Conservation (phyloP, 495 filamentous ascomycete genomes). For the Aspergillus affinis region DNA sequence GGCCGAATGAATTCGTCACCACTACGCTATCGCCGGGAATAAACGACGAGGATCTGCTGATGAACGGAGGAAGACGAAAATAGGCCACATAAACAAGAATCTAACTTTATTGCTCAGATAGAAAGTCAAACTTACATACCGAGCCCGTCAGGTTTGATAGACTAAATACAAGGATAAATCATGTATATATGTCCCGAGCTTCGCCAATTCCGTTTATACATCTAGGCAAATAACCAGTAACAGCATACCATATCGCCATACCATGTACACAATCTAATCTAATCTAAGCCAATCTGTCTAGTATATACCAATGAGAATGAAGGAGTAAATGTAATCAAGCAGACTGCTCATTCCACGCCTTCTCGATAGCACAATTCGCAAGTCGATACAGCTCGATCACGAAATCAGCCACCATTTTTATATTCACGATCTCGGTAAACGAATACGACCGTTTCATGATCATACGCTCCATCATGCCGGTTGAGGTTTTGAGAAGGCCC, state of each 20-base stretch:
- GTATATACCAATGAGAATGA: background rate
- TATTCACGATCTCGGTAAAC: constrained; percentile 43
- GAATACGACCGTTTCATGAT: constrained; percentile 39
- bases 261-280: background rate
- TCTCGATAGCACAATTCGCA: constrained; percentile 43
- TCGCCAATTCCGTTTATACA: background rate
- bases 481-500: constrained; percentile 38
- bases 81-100: too few species aligned
- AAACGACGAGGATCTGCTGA: too few species aligned
- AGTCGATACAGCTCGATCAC: constrained; percentile 46
- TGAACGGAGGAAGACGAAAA: too few species aligned
- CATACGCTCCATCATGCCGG: constrained; percentile 42
- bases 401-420: constrained; percentile 50
- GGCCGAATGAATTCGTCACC: too few species aligned
- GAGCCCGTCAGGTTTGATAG: background rate
- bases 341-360: constrained; percentile 36
- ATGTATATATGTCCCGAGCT: background rate
- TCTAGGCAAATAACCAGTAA: background rate
- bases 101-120: too few species aligned
- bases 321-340: background rate
- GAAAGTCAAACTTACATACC: too few species aligned
- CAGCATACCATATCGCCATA: background rate
- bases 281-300: background rate
- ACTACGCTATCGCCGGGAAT: too few species aligned
- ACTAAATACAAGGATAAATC: background rate